These are phyloP conservation scores for Amaranthus tricolor DNA, from an alignment of 179 eudicot genomes.

Conservation along the genomic window DNA sequence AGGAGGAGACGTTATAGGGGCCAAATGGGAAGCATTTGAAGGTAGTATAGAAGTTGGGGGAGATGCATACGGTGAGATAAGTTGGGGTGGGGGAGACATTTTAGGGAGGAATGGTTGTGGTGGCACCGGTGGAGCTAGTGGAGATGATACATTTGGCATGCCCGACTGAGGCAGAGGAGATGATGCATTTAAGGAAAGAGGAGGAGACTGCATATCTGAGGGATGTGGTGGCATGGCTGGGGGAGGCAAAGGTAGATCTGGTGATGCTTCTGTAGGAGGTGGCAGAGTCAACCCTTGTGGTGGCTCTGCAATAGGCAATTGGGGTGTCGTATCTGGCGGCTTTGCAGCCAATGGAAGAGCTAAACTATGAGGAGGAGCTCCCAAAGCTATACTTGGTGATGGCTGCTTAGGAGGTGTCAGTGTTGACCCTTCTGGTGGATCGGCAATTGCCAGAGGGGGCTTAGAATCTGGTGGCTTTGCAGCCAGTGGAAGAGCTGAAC, in stretches of 20 bases:
- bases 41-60: constrained; percentile 6
- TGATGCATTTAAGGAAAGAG: constrained; percentile 24
- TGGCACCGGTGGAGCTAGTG: constrained; percentile 13
- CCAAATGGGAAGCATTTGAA: constrained; percentile 10
- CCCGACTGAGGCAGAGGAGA: constrained; percentile 9
- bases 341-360: constrained; percentile 25
- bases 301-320: constrained; percentile 27
- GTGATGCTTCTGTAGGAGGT: constrained; percentile 23
- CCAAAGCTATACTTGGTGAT: not conserved
- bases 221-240: constrained; percentile 17
- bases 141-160: constrained; percentile 16
- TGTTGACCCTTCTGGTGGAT: constrained; percentile 14
- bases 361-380: constrained; percentile 21
- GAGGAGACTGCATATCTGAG: constrained; percentile 14
- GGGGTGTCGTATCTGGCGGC: constrained; percentile 25
- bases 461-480: constrained; percentile 20
- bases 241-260: constrained; percentile 18
- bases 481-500: constrained; percentile 26
- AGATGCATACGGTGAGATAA: not conserved
- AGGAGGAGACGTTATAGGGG: constrained; percentile 14
- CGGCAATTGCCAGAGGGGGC: constrained; percentile 22
- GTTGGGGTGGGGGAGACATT: constrained; percentile 4
- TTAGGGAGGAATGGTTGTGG: not conserved
- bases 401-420: constrained; percentile 6
- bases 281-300: constrained; percentile 19